Base-by-base conservation (phyloP, 257 asterid genomes). In the Ehretia macrophylla region DNA sequence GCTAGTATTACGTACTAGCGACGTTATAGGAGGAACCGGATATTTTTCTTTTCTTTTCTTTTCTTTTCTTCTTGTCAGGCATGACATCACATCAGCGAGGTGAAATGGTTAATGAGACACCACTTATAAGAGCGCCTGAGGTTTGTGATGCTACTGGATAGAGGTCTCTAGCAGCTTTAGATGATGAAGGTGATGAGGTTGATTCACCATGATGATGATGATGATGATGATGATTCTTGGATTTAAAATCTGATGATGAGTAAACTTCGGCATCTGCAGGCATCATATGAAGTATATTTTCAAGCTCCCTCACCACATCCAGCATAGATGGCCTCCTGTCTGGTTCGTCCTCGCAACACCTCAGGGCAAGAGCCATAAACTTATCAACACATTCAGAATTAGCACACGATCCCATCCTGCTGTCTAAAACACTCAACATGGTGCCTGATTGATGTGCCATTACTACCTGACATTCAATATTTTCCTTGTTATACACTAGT, bases 281-380 rank as follows among this genome's bases (percentile, higher is more conserved):
- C 60, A 84, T 75, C 73, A 68, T 64, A 11, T 62, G 38, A 14
- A 83, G 69, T 38, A 85, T 83, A 61, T 79, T 73, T 71, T 90
- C 95, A 0, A 90, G 78, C 76, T 73, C 89, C 52, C 97, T 79
- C 10, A 86, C 97, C 17, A 90, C 89, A 48, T 90, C 95, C 69
- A 79, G 58, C 84, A 84, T 85, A 0, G 77, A 45, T 17, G 95
- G 95, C 77, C 95, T 79, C 6, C 63, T 77, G 47, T 82, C 88
- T 38, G 89, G 88, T 56, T 84, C 86, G 58, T 84, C 95, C 68
- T 61, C 27, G 63, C 92, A 82, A 79, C 95, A 86, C 74, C 65
- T 68, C 12, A 90, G 72, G 20, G 92, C 94, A 70, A 90, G 77
- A 18, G 69, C 75, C 76, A 84, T 63, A 64, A 90, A 77, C 75